Evolutionary conservation across 805 yeast genomes (phyloP).

Genomic region (Candida palmyrensis): DNA sequence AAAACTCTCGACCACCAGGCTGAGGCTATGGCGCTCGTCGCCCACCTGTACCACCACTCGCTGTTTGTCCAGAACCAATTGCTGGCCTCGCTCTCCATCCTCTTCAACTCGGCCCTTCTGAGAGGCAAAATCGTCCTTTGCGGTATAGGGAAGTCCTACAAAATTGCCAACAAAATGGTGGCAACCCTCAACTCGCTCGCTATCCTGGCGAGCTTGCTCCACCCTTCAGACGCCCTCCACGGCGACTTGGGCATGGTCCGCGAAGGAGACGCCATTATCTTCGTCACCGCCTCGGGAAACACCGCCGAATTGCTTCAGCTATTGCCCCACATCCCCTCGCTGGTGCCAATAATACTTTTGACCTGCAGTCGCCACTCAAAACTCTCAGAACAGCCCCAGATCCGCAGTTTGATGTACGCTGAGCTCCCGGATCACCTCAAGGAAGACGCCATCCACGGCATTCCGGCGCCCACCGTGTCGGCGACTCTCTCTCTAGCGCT

Average conservation of each 20-base stretch:
- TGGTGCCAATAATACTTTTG: constrained; percentile 53
- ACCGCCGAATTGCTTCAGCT: constrained; percentile 68
- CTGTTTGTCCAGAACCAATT: constrained; percentile 42
- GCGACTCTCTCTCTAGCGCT: constrained; percentile 71
- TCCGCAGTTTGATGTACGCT: constrained; percentile 52
- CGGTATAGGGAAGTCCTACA: constrained; percentile 83
- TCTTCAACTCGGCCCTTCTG: constrained; percentile 17
- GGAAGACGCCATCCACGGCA: constrained; percentile 65
- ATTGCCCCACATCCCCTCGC: constrained; percentile 51
- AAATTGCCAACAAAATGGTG: constrained; percentile 70
- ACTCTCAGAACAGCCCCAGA: constrained; percentile 47
- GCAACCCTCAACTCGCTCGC: constrained; percentile 83
- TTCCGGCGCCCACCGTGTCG: constrained; percentile 85
- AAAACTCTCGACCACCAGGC: constrained; percentile 42
- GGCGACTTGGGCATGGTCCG: constrained; percentile 79
- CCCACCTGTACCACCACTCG: constrained; percentile 41
- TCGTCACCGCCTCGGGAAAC: constrained; percentile 77
- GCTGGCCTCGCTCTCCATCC: constrained; percentile 35
- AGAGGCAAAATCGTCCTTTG: constrained; percentile 71
- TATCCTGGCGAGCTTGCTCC: constrained; percentile 60
- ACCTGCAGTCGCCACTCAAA: constrained; percentile 59
- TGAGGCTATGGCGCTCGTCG: constrained; percentile 42
- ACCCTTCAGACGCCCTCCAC: constrained; percentile 85
- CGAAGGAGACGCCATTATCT: constrained; percentile 52
- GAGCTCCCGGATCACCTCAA: constrained; percentile 52